Evolutionary conservation across 495 filamentous ascomycete genomes (phyloP).

Genomic region (Talaromyces trachyspermus): DNA sequence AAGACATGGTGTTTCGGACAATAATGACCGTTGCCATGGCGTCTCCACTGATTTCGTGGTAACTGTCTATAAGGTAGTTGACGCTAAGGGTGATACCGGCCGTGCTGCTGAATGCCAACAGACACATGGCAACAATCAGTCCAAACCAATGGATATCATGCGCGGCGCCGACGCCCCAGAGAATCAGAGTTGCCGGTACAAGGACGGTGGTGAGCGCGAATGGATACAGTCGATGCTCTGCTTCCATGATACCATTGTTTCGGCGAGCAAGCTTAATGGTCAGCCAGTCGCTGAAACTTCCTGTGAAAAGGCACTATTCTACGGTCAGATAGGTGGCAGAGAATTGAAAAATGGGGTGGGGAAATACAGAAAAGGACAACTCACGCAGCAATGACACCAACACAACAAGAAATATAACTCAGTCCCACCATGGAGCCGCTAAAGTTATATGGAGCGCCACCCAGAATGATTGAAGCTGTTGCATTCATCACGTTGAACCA

Average conservation of each 20-base stretch:
- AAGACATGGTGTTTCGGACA: conserved; percentile 60
- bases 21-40: conserved; percentile 58
- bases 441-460: conserved; percentile 49
- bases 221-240: conserved; percentile 58
- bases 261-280: conserved; percentile 50
- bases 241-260: conserved; percentile 54
- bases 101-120: conserved; percentile 49
- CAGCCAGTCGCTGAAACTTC: conserved; percentile 51
- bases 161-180: conserved; percentile 63
- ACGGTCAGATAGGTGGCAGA: conserved; percentile 50
- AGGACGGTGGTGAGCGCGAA: conserved; percentile 46
- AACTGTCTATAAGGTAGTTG: conserved; percentile 57
- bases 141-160: conserved; percentile 56
- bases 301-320: conserved; percentile 44
- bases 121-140: conserved; percentile 53
- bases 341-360: too few species aligned
- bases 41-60: conserved; percentile 54
- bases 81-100: conserved; percentile 53
- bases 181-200: conserved; percentile 49
- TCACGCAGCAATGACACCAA: too few species aligned
- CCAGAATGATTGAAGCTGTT: conserved; percentile 54
- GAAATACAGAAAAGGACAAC: too few species aligned
- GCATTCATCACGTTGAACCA: conserved; percentile 64
- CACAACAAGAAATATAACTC: too few species aligned
- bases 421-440: conserved; percentile 55